phyloP scores from a whole-genome alignment of 768 basidiomycete genomes.

The Coprinopsis cinerea region DNA sequence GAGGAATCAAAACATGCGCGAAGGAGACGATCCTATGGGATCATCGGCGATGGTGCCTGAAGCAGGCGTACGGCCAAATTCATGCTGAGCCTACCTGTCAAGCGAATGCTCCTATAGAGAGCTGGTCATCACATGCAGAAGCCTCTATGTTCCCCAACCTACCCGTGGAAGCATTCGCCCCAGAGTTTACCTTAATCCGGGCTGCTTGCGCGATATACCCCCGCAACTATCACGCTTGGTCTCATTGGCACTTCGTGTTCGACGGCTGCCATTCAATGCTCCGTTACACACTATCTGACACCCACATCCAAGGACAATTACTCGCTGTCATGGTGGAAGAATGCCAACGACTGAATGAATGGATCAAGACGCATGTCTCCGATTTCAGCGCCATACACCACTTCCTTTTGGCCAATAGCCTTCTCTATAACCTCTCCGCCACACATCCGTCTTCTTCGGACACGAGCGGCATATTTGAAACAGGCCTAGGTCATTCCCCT shows the following conservation, averaged over 20 bases:
- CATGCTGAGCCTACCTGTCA: neutral
- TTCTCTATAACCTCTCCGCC: conserved; percentile 18
- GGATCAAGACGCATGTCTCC: conserved; percentile 61
- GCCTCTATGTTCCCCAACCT: conserved; percentile 27
- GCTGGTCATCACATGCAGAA: conserved; percentile 24
- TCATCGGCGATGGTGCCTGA: conserved; percentile 63
- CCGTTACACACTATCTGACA: conserved; percentile 12
- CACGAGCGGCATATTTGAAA: conserved; percentile 2
- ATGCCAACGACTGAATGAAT: conserved; percentile 29
- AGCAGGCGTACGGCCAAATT: conserved; percentile 22
- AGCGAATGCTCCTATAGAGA: neutral
- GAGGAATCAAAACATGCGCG: conserved; percentile 46
- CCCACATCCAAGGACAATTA: conserved; percentile 18
- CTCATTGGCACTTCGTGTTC: conserved; percentile 49
- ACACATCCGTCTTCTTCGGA: neutral
- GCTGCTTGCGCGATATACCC: conserved; percentile 57
- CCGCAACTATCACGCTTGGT: conserved; percentile 73
- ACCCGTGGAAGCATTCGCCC: conserved; percentile 27
- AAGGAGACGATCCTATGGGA: conserved; percentile 70
- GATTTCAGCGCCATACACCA: conserved; percentile 64
- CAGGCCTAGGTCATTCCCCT: conserved; percentile 8
- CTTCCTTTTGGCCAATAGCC: conserved; percentile 34
- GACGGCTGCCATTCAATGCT: conserved; percentile 23
- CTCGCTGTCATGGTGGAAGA: conserved; percentile 34
- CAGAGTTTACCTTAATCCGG: conserved; percentile 45